Base-by-base conservation (phyloP, 129 eudicot species). In the Artemisia tridentata region DNA sequence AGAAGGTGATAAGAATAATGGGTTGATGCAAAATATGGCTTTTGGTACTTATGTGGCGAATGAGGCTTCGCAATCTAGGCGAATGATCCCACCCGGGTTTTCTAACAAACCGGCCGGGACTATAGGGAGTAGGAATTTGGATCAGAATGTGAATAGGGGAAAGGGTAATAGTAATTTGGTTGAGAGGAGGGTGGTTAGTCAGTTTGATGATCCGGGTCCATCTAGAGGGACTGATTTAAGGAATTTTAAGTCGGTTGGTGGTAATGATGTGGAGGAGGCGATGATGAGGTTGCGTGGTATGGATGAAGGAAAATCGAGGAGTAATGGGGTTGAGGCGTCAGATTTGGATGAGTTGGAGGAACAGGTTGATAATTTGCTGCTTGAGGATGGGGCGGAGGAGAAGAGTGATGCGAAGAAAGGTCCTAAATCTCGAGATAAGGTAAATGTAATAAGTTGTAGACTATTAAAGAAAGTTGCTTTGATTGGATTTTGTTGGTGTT, bases 51-150 rank as follows among this genome's bases (percentile, higher is more conserved):
- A 52, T 14, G 69, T 75, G 56, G 20, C 83, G 17, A 47, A 25
- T 38, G 79, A 68, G 54, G 50, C 45, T 51, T 80, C 73, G 63
- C 63, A 72, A 18, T 68, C 43, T 45, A 67, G 79, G 68, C 73
- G 69, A 31, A 65, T 57, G 18, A 85, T 83, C 1, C 95, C 98
- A 4, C 95, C 96, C 0, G 98, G 98, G 21, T 92, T 92, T 79
- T 63, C 85, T 6, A 75, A 81, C 62, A 82, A 80, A 31, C 12
- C 55, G 0, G 74, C 47, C 11, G 61, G 59, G 31, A 0, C 31
- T 27, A 27, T 27, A 27, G 4, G 31, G 31, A 27, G 31, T 27
- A 27, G 31, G 31, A 27, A 27, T 27, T 27, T 27, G 31, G 31
- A 27, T 27, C 31, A 27, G 31, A 27, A 29, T 64, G 38, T 70